These are phyloP conservation scores for Salix caprea DNA, from an alignment of 345 rosid species.

Conservation along the genomic window DNA sequence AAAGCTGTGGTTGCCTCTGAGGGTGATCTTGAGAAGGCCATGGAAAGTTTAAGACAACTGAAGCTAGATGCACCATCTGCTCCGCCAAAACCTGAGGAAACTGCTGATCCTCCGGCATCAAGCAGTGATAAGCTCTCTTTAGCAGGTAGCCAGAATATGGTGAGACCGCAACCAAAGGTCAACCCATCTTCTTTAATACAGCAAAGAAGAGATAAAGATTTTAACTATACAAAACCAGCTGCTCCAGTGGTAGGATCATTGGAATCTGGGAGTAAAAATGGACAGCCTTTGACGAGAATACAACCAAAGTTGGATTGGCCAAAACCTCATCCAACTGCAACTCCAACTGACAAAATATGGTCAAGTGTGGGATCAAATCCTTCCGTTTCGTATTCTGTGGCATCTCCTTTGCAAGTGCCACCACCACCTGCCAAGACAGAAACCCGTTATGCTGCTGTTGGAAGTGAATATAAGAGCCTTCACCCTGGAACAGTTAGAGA, in stretches of 20 bases:
- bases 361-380: constrained; percentile 39
- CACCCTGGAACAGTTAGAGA: constrained; percentile 53
- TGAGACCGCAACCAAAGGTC: constrained; percentile 36
- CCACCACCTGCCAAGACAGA: constrained; percentile 50
- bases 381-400: constrained; percentile 46
- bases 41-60: constrained; percentile 38
- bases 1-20: constrained; percentile 66
- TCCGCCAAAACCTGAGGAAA: constrained; percentile 55
- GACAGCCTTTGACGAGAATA: constrained; percentile 51
- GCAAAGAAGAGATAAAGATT: constrained; percentile 55
- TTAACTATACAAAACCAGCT: constrained; percentile 50
- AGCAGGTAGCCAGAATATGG: constrained; percentile 36
- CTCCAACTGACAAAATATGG: constrained; percentile 55
- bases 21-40: constrained; percentile 72
- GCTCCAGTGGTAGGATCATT: constrained; percentile 27
- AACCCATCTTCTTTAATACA: constrained; percentile 31
- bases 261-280: constrained; percentile 40
- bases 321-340: constrained; percentile 51
- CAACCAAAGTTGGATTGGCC: constrained; percentile 59
- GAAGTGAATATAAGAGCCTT: constrained; percentile 48
- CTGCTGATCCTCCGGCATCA: constrained; percentile 45
- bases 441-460: constrained; percentile 39
- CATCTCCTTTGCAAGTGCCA: constrained; percentile 51
- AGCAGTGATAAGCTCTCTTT: constrained; percentile 31
- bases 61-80: constrained; percentile 46